phyloP scores from a whole-genome alignment of 257 asterid genomes.

The Cruciata laevipes region DNA sequence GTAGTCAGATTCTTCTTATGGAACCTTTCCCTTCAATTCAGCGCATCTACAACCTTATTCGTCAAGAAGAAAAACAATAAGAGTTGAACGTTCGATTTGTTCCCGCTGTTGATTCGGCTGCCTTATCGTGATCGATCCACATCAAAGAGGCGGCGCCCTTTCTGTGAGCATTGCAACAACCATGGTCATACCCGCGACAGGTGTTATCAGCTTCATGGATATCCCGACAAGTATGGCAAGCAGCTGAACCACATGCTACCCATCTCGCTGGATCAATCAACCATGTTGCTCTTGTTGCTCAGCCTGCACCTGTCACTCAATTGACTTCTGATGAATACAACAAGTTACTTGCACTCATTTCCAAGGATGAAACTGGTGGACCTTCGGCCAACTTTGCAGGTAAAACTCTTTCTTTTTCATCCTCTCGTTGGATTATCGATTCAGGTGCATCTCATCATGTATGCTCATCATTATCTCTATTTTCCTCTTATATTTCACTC shows the following conservation, averaged over 20 bases:
- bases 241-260: background rate
- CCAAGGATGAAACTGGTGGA: conserved; percentile 7
- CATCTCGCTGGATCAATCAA: no score
- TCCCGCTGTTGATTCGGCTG: background rate
- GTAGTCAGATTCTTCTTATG: no score
- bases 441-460: no score
- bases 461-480: no score
- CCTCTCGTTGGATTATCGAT: no score
- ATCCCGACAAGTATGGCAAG: background rate
- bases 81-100: background rate
- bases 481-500: no score
- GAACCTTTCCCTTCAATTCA: no score
- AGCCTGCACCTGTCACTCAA: background rate
- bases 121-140: background rate
- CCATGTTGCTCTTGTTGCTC: background rate
- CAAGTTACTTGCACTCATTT: background rate
- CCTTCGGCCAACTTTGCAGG: conserved; percentile 7
- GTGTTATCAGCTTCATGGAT: conserved; percentile 1
- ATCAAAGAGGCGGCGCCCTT: conserved; percentile 10
- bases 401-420: background rate
- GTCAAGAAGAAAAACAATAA: conserved; percentile 12
- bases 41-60: background rate
- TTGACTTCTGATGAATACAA: no score
- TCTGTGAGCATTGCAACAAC: background rate
- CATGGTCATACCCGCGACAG: background rate